These are phyloP conservation scores for Cylindrodendrum hubeiense DNA, from an alignment of 2,329 filamentous ascomycete species.

Conservation along the genomic window DNA sequence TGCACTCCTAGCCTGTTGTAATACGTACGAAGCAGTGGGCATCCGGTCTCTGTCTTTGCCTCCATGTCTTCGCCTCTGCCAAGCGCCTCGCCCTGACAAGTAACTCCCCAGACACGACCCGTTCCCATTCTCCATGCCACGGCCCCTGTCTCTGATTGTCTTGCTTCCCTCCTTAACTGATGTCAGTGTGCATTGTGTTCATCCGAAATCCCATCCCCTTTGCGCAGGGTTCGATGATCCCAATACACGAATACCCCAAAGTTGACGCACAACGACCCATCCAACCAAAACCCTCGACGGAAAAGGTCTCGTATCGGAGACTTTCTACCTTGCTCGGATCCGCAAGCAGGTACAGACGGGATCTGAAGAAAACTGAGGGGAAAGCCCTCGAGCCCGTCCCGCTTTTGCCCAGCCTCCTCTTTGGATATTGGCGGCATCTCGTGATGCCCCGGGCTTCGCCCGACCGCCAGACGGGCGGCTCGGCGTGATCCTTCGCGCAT, in stretches of 20 bases:
- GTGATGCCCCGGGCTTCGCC: neutral
- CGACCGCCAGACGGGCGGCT: neutral
- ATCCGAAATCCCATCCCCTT: neutral
- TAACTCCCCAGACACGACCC: neutral
- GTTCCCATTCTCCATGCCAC: neutral
- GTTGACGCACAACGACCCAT: too few species aligned
- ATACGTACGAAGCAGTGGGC: neutral
- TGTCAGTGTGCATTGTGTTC: conserved; percentile 18
- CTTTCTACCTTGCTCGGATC: neutral
- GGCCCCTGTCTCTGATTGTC: conserved; percentile 10
- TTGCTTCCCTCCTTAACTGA: conserved; percentile 3
- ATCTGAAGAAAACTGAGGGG: neutral
- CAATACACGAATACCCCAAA: conserved; percentile 6
- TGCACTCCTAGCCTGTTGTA: neutral
- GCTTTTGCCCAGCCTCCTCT: neutral
- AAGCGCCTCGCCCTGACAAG: neutral
- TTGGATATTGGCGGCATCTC: neutral
- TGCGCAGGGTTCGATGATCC: neutral
- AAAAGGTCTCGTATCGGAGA: neutral
- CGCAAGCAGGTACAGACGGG: neutral
- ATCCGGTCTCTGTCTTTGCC: neutral
- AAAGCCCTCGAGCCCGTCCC: conserved; percentile 7
- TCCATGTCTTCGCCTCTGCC: conserved; percentile 6
- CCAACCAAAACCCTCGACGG: neutral
- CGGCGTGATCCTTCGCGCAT: conserved; percentile 1